Evolutionary conservation across 345 rosid species (phyloP), one percentile per base, ranked within the genome.

Genomic region (Isatis tinctoria): DNA sequence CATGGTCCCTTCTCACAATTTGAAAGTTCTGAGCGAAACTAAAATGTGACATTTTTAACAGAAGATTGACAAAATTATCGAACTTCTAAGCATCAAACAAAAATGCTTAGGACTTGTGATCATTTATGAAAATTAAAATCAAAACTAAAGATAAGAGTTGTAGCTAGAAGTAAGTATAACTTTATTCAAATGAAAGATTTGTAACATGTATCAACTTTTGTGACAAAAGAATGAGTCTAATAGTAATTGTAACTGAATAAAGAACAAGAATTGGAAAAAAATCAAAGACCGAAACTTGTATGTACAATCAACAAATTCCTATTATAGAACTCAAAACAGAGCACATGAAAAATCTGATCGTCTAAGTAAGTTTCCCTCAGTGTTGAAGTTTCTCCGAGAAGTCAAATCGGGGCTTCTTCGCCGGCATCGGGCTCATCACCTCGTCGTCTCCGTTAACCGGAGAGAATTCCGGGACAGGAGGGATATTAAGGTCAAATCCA

Each of bases 401-500:
- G 49, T 77, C 74, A 48, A 80, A 26, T 1, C 87, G 84, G 0
- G 83, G 62, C 65, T 80, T 86, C 82, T 84, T 87, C 2, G 80
- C 53, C 32, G 87, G 87, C 53, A 67, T 85, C 9, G 87, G 89
- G 59, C 87, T 83, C 79, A 82, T 81, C 16, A 79, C 91, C 54
- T 83, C 91, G 35, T 85, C 87, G 6, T 85, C 89, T 49, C 80
- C 79, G 43, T 79, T 69, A 6, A 53, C 65, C 51, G 3, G 1
- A 6, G 59, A 69, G 80, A 86, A 83, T 54, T 86, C 96, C 3
- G 96, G 90, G 43, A 84, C 30, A 14, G 90, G 88, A 0, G 93
- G 94, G 20, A 90, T 62, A 67, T 90, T 90, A 0, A 88, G 87
- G 74, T 90, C 96, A 65, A 90, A 88, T 6, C 74, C 82, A 43